phyloP scores from a whole-genome alignment of 352 stramenopile genomes.

The Pythium scleroteichum region DNA sequence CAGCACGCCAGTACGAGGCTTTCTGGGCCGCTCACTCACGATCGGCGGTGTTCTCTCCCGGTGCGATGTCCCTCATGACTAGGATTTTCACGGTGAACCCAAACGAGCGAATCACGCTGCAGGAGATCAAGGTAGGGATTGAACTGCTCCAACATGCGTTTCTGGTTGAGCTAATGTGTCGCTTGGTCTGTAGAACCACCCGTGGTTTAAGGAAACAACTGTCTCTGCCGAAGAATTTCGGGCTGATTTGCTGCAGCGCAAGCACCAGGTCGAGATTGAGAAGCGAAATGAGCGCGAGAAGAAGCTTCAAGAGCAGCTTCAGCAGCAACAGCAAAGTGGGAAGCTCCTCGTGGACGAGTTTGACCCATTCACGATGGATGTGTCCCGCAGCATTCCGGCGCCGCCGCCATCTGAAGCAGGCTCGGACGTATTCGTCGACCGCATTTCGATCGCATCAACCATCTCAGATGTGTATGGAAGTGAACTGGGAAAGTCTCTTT shows the following conservation, averaged over 20 bases:
- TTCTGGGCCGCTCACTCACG: conserved; percentile 80
- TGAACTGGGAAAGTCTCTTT: conserved; percentile 10
- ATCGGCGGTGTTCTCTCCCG: conserved; percentile 69
- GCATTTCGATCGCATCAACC: conserved; percentile 28
- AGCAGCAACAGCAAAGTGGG: conserved; percentile 40
- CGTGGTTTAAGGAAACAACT: conserved; percentile 59
- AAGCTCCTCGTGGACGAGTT: conserved; percentile 57
- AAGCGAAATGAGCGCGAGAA: conserved; percentile 68
- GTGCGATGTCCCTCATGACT: conserved; percentile 71
- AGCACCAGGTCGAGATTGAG: conserved; percentile 67
- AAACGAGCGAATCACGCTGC: conserved; percentile 72
- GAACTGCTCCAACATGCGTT: neutral
- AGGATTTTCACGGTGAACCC: conserved; percentile 73
- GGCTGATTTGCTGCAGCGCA: conserved; percentile 56
- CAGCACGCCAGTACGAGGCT: conserved; percentile 68
- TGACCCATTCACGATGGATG: conserved; percentile 56
- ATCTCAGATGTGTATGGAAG: conserved; percentile 21
- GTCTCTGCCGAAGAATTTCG: conserved; percentile 45
- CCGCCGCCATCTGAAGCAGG: conserved; percentile 32
- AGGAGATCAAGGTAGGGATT: conserved; percentile 64
- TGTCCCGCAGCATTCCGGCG: conserved; percentile 41
- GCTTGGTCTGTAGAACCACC: conserved; percentile 38
- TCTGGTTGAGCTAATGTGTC: neutral
- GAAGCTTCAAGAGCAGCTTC: conserved; percentile 50
- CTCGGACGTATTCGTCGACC: conserved; percentile 32